Evolutionary conservation across 805 yeast species (phyloP).

Genomic region (Ogataea philodendri): DNA sequence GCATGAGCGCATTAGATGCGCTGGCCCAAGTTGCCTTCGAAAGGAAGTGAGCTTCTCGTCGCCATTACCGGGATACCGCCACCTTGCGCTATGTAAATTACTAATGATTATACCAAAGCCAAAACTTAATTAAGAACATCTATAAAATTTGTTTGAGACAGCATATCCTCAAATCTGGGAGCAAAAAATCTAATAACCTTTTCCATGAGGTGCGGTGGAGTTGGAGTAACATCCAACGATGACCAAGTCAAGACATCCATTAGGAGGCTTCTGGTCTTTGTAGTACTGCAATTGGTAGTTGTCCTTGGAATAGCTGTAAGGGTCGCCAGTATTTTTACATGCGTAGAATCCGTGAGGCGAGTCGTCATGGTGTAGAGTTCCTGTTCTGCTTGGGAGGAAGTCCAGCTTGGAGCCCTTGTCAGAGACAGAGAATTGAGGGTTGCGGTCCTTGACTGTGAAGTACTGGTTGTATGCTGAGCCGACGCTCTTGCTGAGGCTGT

Average conservation of each 20-base stretch:
- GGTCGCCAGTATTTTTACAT: conserved; percentile 41
- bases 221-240: no score
- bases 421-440: conserved; percentile 10
- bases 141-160: no score
- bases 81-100: conserved; percentile 9
- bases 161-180: no score
- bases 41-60: no score
- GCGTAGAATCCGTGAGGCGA: conserved; percentile 36
- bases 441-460: conserved; percentile 2
- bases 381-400: conserved; percentile 14
- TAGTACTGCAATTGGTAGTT: conserved; percentile 31
- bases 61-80: no score
- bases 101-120: no score
- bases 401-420: conserved; percentile 4
- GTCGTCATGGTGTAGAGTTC: conserved; percentile 30
- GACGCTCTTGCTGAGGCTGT: conserved; percentile 3
- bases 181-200: no score
- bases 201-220: no score
- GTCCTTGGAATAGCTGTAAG: conserved; percentile 36
- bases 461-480: neutral
- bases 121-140: neutral
- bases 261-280: conserved; percentile 19
- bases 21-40: conserved; percentile 39
- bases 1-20: conserved; percentile 37
- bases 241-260: conserved; percentile 14